Percentiles rank a stretch among this genome's conserved stretches.
phyloP scores from a whole-genome alignment of 306 rosid species.

The Malus domestica region ASM211411v1 NC_041791.1:13256001-13256500 shows the following conservation, averaged over 20 bases:
- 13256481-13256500: neutral
- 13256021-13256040: no score
- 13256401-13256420: neutral
- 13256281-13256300: neutral
- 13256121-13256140: neutral
- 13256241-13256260: neutral
- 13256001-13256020: no score
- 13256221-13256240: neutral
- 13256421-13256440: neutral
- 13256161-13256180: neutral
- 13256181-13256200: neutral
- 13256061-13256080: no score
- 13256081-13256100: no score
- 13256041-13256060: no score
- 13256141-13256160: neutral
- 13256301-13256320: neutral
- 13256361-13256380: neutral
- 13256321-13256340: neutral
- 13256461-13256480: constrained; percentile 17
- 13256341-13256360: neutral
- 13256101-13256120: no score
- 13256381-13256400: neutral
- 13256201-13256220: neutral
- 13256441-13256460: constrained; percentile 41
- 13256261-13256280: neutral